Percentiles rank a stretch among this genome's conserved stretches.
phyloP scores from a whole-genome alignment of 768 basidiomycete genomes.

The Suillus weaverae region DNA sequence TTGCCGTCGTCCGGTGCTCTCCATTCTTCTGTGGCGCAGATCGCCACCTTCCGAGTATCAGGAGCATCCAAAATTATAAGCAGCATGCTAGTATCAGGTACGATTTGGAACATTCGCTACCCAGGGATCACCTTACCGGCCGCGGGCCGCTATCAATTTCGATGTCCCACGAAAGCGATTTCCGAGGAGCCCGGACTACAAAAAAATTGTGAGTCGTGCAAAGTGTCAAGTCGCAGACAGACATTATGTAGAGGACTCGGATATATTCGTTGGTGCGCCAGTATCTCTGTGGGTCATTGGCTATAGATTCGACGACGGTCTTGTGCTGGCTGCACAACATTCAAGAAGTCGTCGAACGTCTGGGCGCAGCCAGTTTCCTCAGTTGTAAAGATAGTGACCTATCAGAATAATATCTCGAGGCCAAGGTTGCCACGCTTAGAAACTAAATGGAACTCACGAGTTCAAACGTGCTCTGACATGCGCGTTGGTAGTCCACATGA shows the following conservation, averaged over 20 bases:
- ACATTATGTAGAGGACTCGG: neutral
- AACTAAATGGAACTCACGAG: neutral
- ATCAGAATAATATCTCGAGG: neutral
- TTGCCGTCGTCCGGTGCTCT: constrained; percentile 39
- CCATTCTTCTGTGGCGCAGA: constrained; percentile 32
- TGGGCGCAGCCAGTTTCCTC: neutral
- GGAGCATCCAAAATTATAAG: constrained; percentile 23
- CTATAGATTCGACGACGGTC: neutral
- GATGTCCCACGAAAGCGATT: neutral
- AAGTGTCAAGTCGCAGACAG: neutral
- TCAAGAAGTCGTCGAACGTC: neutral
- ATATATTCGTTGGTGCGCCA: neutral
- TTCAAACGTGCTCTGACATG: constrained; percentile 3
- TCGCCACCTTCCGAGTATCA: constrained; percentile 31
- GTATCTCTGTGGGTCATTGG: neutral
- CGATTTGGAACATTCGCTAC: constrained; percentile 39
- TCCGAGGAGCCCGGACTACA: neutral
- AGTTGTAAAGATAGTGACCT: constrained; percentile 8
- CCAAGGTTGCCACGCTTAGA: neutral
- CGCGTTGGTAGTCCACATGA: constrained; percentile 6
- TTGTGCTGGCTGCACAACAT: neutral
- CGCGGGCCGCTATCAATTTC: constrained; percentile 22
- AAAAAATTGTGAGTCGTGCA: neutral
- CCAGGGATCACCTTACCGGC: constrained; percentile 37
- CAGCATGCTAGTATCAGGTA: constrained; percentile 31